These are phyloP conservation scores for Grammothele lineata DNA, from an alignment of 768 basidiomycete genomes.

Conservation along the genomic window DNA sequence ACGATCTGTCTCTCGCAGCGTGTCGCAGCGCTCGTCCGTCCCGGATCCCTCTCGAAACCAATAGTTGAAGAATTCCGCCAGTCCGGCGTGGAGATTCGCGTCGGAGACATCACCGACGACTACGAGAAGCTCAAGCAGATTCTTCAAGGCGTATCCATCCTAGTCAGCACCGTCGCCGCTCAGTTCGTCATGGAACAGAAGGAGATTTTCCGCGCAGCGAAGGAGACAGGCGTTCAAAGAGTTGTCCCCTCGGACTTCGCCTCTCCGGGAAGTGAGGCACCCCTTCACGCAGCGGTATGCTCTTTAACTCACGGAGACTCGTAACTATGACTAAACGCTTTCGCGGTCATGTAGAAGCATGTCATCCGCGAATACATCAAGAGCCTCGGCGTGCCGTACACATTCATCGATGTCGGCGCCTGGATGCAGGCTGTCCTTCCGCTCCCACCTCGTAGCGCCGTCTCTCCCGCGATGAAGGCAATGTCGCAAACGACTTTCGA, in stretches of 20 bases:
- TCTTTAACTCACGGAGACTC: too few relatives aligned
- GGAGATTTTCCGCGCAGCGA: slow-evolving; percentile 17
- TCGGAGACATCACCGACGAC: slow-evolving; percentile 12
- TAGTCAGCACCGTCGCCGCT: slow-evolving; percentile 13
- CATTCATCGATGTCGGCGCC: slow-evolving; percentile 26
- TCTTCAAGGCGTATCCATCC: slow-evolving; percentile 15
- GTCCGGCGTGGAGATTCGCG: slow-evolving; percentile 18
- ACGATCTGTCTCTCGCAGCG: slow-evolving; percentile 7
- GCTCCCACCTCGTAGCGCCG: not conserved
- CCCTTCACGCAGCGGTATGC: too few relatives aligned
- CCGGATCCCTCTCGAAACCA: slow-evolving; percentile 18
- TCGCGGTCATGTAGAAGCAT: slow-evolving; percentile 21
- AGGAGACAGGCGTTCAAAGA: slow-evolving; percentile 20
- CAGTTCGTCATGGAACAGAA: slow-evolving; percentile 10
- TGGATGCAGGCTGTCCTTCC: not conserved
- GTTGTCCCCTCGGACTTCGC: slow-evolving; percentile 24
- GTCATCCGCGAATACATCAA: slow-evolving; percentile 23
- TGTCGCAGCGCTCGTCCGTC: slow-evolving; percentile 12
- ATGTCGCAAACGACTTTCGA: slow-evolving; percentile 3
- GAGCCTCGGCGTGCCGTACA: slow-evolving; percentile 22
- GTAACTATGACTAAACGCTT: too few relatives aligned
- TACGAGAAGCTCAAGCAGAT: slow-evolving; percentile 12
- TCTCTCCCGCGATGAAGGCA: not conserved
- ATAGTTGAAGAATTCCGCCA: slow-evolving; percentile 6
- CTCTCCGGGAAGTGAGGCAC: slow-evolving; percentile 7